Conservation (phyloP, 1,139 yeast species). For the Kazachstania sp. region DNA sequence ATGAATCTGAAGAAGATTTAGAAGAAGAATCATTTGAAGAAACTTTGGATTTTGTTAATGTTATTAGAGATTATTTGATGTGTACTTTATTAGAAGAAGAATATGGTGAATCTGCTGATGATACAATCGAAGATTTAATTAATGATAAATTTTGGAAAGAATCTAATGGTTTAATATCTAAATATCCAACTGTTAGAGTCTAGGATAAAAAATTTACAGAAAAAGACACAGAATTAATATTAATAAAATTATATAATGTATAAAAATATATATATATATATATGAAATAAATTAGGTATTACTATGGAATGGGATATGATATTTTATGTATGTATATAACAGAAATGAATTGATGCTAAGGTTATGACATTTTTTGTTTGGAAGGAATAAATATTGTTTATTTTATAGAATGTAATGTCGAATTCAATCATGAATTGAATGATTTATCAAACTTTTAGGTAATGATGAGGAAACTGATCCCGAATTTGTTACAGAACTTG, state of each 20-base stretch:
- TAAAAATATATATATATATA: neutral
- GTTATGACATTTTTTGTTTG: neutral
- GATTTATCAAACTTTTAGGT: neutral
- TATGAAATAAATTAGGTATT: no score
- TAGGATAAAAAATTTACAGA: no score
- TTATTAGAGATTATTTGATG: slow-evolving; percentile 24
- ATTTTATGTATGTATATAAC: no score
- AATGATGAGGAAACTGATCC: neutral
- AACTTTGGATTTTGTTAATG: slow-evolving; percentile 14
- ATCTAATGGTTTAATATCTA: neutral
- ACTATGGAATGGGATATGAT: no score
- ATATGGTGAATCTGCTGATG: slow-evolving; percentile 10
- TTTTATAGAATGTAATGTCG: neutral
- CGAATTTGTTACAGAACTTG: neutral
- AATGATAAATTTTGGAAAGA: slow-evolving; percentile 1
- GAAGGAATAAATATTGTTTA: neutral
- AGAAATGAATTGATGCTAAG: neutral
- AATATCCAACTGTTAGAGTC: slow-evolving; percentile 1
- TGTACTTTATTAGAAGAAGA: slow-evolving; percentile 27
- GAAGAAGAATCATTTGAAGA: slow-evolving; percentile 10
- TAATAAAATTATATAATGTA: neutral
- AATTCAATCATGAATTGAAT: neutral
- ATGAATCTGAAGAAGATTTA: slow-evolving; percentile 7
- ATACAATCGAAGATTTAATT: slow-evolving; percentile 1
- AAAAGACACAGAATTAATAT: neutral